Base-by-base conservation (phyloP, 2,329 filamentous ascomycete species). In the Stachybotrys elegans region DNA sequence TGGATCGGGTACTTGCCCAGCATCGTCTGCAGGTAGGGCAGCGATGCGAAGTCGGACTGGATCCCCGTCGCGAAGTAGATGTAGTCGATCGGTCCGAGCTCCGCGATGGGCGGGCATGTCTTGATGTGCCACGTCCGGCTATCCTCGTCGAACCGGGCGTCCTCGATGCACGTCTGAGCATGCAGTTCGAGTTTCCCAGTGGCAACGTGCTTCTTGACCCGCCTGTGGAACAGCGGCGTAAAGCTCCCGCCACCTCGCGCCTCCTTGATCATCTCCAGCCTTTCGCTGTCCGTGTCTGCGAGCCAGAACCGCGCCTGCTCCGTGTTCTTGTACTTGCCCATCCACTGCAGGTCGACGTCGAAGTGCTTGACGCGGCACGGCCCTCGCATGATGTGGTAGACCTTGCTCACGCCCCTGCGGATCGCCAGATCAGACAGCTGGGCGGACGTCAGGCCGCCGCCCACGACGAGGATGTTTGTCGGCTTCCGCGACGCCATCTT, bases 271-370 rank as follows among this genome's bases (percentile, higher is more conserved):
- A 87, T 84, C 27, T 81, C 72, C 22, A 83, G 72, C 3, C 86
- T 75, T 61, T 91, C 77, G 21, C 81, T 75, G 47, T 88, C 83
- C 6, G 77, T 79, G 52, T 90, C 85, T 4, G 85, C 84, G 6
- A 78, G 80, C 84, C 86, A 91, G 61, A 91, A 93, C 1, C 75
- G 74, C 1, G 86, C 83, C 58, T 91, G 86, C 52, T 87, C 81
- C 43, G 81, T 77, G 58, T 92, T 92, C 44, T 83, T 81, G 61
- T 86, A 92, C 59, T 92, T 92, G 9, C 84, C 85, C 62, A 92
- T 85, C 88, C 88, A 93, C 39, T 78, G 75, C 2, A 92, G 71
- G 45, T 83, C 79, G 20, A 92, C 75, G 53, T 92, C 88, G 51
- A 92, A 92, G 47, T 84, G 82, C 62, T 92, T 92, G 40, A 88